phyloP scores from a whole-genome alignment of 192 early-diverging fungal species.

The Rhizoclosmatium sp. region DNA sequence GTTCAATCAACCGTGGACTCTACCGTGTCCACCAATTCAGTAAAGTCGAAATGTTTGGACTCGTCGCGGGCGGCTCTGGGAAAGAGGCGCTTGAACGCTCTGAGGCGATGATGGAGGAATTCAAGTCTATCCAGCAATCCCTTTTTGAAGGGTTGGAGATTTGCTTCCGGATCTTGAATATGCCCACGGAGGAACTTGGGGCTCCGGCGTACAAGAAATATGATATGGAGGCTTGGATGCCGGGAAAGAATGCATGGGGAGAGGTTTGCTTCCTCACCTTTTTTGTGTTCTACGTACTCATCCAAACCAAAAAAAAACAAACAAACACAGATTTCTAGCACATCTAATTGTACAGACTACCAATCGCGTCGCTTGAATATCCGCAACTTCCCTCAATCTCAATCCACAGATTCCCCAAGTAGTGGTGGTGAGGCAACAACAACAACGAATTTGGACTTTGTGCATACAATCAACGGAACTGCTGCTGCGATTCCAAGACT shows the following conservation, averaged over 20 bases:
- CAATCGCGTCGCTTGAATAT: constrained; percentile 87
- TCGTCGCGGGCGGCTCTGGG: constrained; percentile 59
- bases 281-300: background rate
- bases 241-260: constrained; percentile 81
- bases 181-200: constrained; percentile 93
- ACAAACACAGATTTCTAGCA: constrained; percentile 75
- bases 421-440: background rate
- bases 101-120: constrained; percentile 73
- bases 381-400: constrained; percentile 51
- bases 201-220: constrained; percentile 90
- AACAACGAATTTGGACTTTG: constrained; percentile 62
- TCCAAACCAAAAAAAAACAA: background rate
- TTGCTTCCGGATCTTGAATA: constrained; percentile 79
- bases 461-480: constrained; percentile 92
- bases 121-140: constrained; percentile 74
- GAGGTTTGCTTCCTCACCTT: constrained; percentile 55
- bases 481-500: constrained; percentile 89
- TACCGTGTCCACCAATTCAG: constrained; percentile 96
- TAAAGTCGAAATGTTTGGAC: constrained; percentile 90
- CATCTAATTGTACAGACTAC: constrained; percentile 94
- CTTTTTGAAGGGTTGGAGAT: constrained; percentile 83
- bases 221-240: constrained; percentile 99
- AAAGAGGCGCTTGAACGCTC: constrained; percentile 55
- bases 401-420: background rate
- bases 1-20: constrained; percentile 86